phyloP scores from a whole-genome alignment of 2,329 filamentous ascomycete species.

The Epichloe aotearoae region DNA sequence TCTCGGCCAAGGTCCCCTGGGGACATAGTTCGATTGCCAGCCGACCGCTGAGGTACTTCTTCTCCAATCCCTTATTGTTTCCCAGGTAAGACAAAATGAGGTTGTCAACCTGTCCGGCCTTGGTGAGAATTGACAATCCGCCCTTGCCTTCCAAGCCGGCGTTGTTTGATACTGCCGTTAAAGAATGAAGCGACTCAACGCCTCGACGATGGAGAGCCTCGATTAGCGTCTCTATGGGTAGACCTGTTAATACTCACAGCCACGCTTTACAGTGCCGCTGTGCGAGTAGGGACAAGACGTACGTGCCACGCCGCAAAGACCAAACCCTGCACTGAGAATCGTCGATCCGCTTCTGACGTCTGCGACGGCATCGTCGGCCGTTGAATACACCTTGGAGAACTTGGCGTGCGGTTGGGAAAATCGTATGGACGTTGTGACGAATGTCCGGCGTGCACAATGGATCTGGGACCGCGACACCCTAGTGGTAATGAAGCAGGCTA shows the following conservation, averaged over 20 bases:
- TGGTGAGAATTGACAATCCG: constrained; percentile 55
- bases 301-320: constrained; percentile 61
- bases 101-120: constrained; percentile 56
- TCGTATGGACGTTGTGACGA: constrained; percentile 4
- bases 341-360: constrained; percentile 59
- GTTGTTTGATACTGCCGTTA: constrained; percentile 73
- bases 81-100: constrained; percentile 66
- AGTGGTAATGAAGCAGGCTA: neutral
- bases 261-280: neutral
- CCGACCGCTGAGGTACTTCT: constrained; percentile 60
- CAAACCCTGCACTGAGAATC: constrained; percentile 66
- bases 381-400: constrained; percentile 35
- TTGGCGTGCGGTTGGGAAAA: constrained; percentile 13
- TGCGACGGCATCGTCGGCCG: constrained; percentile 54
- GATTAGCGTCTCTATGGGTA: constrained; percentile 53
- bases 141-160: constrained; percentile 56
- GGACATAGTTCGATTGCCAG: constrained; percentile 65
- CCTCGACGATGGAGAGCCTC: constrained; percentile 49
- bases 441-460: neutral
- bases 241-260: constrained; percentile 2
- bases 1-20: constrained; percentile 61
- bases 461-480: neutral
- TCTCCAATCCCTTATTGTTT: constrained; percentile 63
- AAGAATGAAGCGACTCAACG: constrained; percentile 45
- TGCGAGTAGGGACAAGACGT: neutral